phyloP scores from a whole-genome alignment of 495 filamentous ascomycete species.

The Daldinia caldariorum region DNA sequence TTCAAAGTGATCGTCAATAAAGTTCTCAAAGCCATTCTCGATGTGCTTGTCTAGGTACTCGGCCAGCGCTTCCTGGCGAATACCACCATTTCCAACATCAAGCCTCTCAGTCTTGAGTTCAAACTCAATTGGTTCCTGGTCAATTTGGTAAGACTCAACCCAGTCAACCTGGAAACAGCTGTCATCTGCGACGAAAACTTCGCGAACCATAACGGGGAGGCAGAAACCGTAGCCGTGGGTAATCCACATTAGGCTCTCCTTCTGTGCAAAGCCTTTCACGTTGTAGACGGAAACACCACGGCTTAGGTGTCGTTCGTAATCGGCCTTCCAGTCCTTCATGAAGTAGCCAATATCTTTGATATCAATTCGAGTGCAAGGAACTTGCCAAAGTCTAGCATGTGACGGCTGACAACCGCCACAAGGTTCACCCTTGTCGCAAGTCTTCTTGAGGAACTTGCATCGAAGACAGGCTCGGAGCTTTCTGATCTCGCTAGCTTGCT shows the following conservation, averaged over 20 bases:
- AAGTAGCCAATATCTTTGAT: conserved; percentile 97
- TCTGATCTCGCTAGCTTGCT: conserved; percentile 92
- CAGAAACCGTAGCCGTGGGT: conserved; percentile 91
- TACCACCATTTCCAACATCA: conserved; percentile 83
- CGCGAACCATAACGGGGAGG: conserved; percentile 86
- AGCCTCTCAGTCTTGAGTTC: conserved; percentile 85
- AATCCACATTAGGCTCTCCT: conserved; percentile 81
- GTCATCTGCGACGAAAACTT: conserved; percentile 89
- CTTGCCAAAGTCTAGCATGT: conserved; percentile 92
- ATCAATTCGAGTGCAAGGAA: conserved; percentile 93
- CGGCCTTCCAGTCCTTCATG: conserved; percentile 98
- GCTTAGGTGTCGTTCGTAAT: conserved; percentile 88
- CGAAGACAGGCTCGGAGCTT: conserved; percentile 90
- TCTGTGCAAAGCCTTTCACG: conserved; percentile 87
- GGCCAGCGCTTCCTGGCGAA: conserved; percentile 76
- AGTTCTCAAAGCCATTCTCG: conserved; percentile 86
- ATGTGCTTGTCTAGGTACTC: conserved; percentile 94
- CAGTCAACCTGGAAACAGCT: conserved; percentile 92
- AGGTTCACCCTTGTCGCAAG: conserved; percentile 93
- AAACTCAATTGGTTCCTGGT: conserved; percentile 76
- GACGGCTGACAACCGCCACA: conserved; percentile 93
- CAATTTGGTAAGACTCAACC: conserved; percentile 76
- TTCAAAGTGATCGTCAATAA: conserved; percentile 93
- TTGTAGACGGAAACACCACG: conserved; percentile 89
- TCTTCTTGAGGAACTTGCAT: conserved; percentile 99